Base-by-base conservation (phyloP, 345 rosid species). In the Noccaea caerulescens region DNA sequence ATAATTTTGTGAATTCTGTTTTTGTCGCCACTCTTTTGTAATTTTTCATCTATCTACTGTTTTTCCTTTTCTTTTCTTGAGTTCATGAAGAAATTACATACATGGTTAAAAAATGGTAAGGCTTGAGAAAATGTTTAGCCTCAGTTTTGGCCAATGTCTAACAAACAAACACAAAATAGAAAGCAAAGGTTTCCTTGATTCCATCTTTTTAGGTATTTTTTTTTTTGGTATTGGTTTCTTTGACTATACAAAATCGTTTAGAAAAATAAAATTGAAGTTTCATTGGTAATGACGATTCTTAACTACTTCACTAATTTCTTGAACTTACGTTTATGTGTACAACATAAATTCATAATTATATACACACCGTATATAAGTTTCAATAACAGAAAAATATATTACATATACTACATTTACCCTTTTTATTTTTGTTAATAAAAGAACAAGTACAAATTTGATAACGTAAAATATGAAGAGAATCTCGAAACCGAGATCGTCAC, bases 401-500 rank as follows among this genome's bases (percentile, higher is more conserved):
- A 27, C 30, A 27, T 27, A 27, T 27, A 27, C 30, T 27, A 27
- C 30, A 27, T 3, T 27, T 27, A 27, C 30, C 3, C 4, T 27
- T 27, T 27, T 27, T 27, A 2, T 27, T 27, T 27, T 20, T 20
- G 23, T 20, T 20, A 20, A 27, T 27, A 27, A 27, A 27, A 27
- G 30, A 27, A 27, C 30, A 27, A 27, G 3, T 27, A 27, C 56
- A 67, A 32, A 33, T 4, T 32, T 34, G 34, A 20, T 71, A 72
- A 62, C 61, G 62, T 71, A 62, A 4, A 49, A 37, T 23, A 55
- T 41, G 53, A 32, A 3, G 55, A 73, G 72, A 74, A 74, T 74
- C 68, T 66, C 20, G 56, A 66, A 74, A 42, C 62, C 39, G 42
- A 66, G 62, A 67, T 58, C 10, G 23, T 73, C 72, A 42, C 72